Percentiles rank a stretch among this genome's conserved stretches.
Conservation (phyloP, 768 basidiomycete species). For the Agrocybe pediades region DNA sequence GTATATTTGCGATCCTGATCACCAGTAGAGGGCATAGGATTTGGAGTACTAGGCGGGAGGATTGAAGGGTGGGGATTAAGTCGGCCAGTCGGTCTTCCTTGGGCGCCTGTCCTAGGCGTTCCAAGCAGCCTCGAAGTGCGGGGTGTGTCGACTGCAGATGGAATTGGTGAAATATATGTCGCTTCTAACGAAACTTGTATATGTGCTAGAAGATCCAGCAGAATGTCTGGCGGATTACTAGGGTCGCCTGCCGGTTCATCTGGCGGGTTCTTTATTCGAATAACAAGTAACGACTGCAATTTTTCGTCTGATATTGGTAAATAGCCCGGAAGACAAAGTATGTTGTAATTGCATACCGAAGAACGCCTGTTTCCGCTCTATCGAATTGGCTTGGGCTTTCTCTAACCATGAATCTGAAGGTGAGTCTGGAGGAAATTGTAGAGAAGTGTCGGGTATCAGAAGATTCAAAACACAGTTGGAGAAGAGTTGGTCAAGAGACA, state of each 20-base stretch:
- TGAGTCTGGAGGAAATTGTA: slow-evolving; percentile 55
- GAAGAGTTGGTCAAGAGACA: slow-evolving; percentile 64
- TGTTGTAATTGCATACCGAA: slow-evolving; percentile 55
- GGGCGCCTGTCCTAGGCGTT: slow-evolving; percentile 58
- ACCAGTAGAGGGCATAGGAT: slow-evolving; percentile 75
- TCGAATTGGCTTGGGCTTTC: slow-evolving; percentile 38
- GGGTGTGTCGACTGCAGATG: slow-evolving; percentile 33
- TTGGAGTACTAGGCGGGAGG: slow-evolving; percentile 81
- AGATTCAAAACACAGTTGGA: slow-evolving; percentile 59
- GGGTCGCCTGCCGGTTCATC: slow-evolving; percentile 36
- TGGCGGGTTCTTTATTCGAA: slow-evolving; percentile 64
- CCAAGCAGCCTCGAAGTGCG: slow-evolving; percentile 40
- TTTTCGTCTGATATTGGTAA: slow-evolving; percentile 53
- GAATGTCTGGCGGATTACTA: slow-evolving; percentile 39
- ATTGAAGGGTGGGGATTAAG: slow-evolving; percentile 60
- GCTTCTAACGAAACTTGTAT: slow-evolving; percentile 82
- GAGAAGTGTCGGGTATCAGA: slow-evolving; percentile 63
- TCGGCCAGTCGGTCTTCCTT: slow-evolving; percentile 34
- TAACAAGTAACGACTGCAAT: slow-evolving; percentile 46
- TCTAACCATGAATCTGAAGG: slow-evolving; percentile 58
- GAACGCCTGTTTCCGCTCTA: slow-evolving; percentile 68
- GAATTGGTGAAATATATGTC: slow-evolving; percentile 67
- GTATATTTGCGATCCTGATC: slow-evolving; percentile 79
- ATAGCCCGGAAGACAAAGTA: slow-evolving; percentile 15
- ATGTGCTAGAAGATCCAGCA: slow-evolving; percentile 66